Conservation (phyloP, 2,329 filamentous ascomycete genomes). For the Claviceps pusilla region DNA sequence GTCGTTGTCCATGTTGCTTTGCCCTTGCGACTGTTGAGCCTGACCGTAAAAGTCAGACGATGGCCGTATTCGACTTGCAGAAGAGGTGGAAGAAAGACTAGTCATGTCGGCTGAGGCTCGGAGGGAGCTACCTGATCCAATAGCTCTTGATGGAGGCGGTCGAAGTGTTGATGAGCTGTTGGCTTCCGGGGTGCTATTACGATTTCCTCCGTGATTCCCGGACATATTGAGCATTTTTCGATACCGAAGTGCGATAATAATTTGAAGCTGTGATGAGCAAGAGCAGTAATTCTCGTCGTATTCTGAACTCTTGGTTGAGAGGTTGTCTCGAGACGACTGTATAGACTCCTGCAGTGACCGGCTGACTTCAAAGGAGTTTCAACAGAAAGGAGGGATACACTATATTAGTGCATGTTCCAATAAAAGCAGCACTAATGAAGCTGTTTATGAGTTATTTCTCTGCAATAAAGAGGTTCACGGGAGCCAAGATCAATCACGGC, state of each 20-base stretch:
- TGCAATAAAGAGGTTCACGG: not conserved
- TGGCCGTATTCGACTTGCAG: constrained; percentile 70
- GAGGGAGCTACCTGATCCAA: constrained; percentile 70
- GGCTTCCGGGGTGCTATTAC: constrained; percentile 93
- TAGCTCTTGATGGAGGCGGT: constrained; percentile 61
- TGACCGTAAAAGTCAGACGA: constrained; percentile 91
- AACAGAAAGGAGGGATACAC: not conserved
- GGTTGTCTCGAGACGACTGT: constrained; percentile 16
- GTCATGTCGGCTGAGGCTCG: constrained; percentile 95
- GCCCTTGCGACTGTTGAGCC: constrained; percentile 50
- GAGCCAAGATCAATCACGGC: not conserved
- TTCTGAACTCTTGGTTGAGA: constrained; percentile 1
- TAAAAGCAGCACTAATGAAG: constrained; percentile 8
- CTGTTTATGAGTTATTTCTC: not conserved
- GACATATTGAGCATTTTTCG: constrained; percentile 45
- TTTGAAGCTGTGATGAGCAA: not conserved
- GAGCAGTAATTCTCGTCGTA: not conserved
- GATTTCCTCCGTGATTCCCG: constrained; percentile 60
- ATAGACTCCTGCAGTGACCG: constrained; percentile 61
- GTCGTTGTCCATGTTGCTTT: constrained; percentile 57
- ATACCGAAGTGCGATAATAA: not conserved
- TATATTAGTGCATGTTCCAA: constrained; percentile 16
- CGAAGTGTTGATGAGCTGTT: constrained; percentile 69
- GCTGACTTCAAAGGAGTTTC: constrained; percentile 65
- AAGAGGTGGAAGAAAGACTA: constrained; percentile 51